Base-by-base conservation (phyloP, 208 protist species). In the Trypanosomatidae sp. region DNA sequence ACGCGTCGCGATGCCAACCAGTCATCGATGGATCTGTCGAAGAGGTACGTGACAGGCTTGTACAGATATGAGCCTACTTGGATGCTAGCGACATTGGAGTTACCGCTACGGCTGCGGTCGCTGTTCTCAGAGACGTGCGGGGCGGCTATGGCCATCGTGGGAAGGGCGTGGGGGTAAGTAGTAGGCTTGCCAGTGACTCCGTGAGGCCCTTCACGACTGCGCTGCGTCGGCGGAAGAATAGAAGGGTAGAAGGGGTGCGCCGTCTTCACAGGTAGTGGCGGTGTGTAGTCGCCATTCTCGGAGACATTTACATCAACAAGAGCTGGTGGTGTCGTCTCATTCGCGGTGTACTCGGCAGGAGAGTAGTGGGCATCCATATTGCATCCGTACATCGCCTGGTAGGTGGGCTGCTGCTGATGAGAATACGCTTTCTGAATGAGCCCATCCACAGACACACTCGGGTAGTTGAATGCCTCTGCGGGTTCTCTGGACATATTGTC, bases 21-120 rank as follows among this genome's bases (percentile, higher is more conserved):
- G 47, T 64, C 65, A 56, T 74, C 69, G 56, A 71, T 72, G 22
- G 75, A 46, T 33, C 62, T 74, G 65, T 80, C 75, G 60, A 80
- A 80, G 69, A 80, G 60, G 69, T 80, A 80, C 25, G 75, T 72
- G 33, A 80, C 70, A 4, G 75, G 75, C 65, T 80, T 80, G 49
- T 80, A 74, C 22, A 56, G 69, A 39, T 80, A 69, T n/a, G 56
- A 53, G 22, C 53, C 50, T 12, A 74, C 69, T 39, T 69, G 49
- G 22, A 13, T 25, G 13, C 41, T 8, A 10, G 33, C 19, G n/a
- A 44, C 39, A 13, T 19, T 65, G 17, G 28, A 13, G 19, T 55
- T 17, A 30, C n/a, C 44, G 25, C 64, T 53, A 22, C 64, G 10
- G 41, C 44, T 68, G 13, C 64, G 41, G 17, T 68, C 28, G 46